Base-by-base conservation (phyloP, 371 early-diverging fungal genomes). In the Smittium culicis region DNA sequence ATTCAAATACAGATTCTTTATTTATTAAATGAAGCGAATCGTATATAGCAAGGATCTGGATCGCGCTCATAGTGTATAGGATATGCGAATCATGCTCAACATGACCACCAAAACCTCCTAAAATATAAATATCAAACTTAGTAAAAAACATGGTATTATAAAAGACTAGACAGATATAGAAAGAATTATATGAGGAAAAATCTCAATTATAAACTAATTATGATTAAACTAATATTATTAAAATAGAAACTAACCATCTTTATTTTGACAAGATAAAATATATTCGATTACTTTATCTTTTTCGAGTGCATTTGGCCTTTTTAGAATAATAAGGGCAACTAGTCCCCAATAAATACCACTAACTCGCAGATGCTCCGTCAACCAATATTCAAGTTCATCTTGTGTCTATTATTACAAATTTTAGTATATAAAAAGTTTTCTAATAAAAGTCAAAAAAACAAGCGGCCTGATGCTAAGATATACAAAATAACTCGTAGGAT, bases 271-370 rank as follows among this genome's bases (percentile, higher is more conserved):
- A 28, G 82, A 79, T 54, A 84, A 73, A 24, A 96, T 81, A 71
- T 90, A 93, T 2, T 77, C 73, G 14, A 96, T 84, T 2, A 98
- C 82, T 1, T 85, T 78, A 0, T 88, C 83, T 32, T 79, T 79
- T 61, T 88, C 83, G 32, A 95, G 78, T 27, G 86, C 87, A 33
- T 86, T 86, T n/a, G 77, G 72, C 28, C 79, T 73, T 61, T 82
- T 77, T 77, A 98, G 77, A 59, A 96, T 75, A 35, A 83, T 81
- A 61, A 94, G 78, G 0, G 94, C 88, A 0, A 93, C 93, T 0
- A 92, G 70, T 0, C 92, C 95, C 98, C 98, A 96, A 76, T 96
- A 96, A 17, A 96, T 79, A 29, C 94, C 94, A 66, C 87, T 94
- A 27, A 98, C 73, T 1, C 93, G 85, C 28, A 98, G 77, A 68